phyloP scores from a whole-genome alignment of 2,329 filamentous ascomycete genomes.

The Zasmidium citrigriseum region DNA sequence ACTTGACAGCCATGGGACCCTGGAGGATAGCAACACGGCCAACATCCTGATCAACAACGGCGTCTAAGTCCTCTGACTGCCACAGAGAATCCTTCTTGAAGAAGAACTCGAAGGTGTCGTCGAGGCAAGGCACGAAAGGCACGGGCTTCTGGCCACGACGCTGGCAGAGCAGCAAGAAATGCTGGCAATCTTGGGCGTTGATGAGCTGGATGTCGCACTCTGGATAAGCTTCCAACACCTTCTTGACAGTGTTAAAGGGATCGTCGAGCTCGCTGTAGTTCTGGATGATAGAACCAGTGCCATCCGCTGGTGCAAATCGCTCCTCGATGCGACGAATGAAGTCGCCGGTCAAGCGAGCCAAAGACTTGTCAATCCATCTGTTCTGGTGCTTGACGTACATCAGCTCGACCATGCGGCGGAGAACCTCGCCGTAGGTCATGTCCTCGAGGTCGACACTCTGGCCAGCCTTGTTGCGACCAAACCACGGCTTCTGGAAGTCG shows the following conservation, averaged over 20 bases:
- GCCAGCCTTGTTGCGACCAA: constrained; percentile 79
- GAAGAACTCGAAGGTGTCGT: constrained; percentile 97
- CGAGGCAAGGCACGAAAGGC: constrained; percentile 91
- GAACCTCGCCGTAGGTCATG: constrained; percentile 91
- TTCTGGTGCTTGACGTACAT: constrained; percentile 90
- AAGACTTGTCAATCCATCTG: constrained; percentile 87
- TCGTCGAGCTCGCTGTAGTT: constrained; percentile 84
- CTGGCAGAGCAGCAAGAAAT: constrained; percentile 92
- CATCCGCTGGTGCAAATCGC: constrained; percentile 75
- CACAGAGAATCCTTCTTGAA: constrained; percentile 99
- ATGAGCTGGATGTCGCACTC: constrained; percentile 89
- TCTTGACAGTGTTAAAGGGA: constrained; percentile 75
- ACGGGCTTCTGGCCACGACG: constrained; percentile 92
- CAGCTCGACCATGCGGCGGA: constrained; percentile 82
- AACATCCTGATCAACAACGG: constrained; percentile 93
- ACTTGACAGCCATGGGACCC: constrained; percentile 88
- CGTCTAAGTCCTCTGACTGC: constrained; percentile 97
- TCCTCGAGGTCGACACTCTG: constrained; percentile 86
- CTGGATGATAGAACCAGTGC: constrained; percentile 80
- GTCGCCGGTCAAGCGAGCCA: constrained; percentile 81
- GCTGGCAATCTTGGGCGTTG: constrained; percentile 96
- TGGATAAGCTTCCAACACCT: constrained; percentile 79
- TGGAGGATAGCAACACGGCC: constrained; percentile 95
- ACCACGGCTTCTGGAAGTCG: constrained; percentile 97
- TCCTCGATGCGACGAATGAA: constrained; percentile 97